Evolutionary conservation across 1,139 yeast species (phyloP), one percentile per base, ranked within the genome.

Genomic region (Pichia sp.): DNA sequence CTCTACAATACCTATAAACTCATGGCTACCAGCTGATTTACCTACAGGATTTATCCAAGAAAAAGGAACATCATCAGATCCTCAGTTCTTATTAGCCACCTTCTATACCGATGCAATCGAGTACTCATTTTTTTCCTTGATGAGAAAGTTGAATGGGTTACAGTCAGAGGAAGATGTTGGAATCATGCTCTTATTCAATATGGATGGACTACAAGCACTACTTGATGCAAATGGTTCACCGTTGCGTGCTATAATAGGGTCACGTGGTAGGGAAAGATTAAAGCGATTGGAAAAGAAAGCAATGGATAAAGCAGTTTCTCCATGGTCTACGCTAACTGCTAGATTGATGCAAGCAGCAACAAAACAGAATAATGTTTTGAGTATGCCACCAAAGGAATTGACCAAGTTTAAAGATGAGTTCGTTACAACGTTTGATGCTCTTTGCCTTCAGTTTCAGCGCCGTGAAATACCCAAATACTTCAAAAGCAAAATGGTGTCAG

Each of bases 371-470:
- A 64, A 68, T 6, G 37, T 40, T 24, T 32, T 43, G 12, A 69
- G 68, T 43, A 45, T 55, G 51, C 48, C 51, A 5, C 40, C 78
- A 4, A 71, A 75, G 28, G 89, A 88, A 55, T 95, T 89, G 50
- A 77, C 79, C 48, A 96, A 88, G 40, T 77, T 73, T 43, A 77
- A 89, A 44, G 93, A 91, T 56, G 96, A 91, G 46, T 79, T 85
- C 55, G 89, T 88, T 66, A 75, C 73, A 51, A 75, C 68, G 43
- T 89, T 91, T 64, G 89, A 91, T 54, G 77, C 78, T n/a, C 24
- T 41, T 11, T 41, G 44, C 28, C 11, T 15, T 2, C 22, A 18
- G 17, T 41, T 44, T 12, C 34, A 25, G 11, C 31, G 31, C 2
- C 28, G 28, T 11, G 44, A 38, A 14, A 28, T 43, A 4, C 46